Evolutionary conservation across 2,329 filamentous ascomycete genomes (phyloP).

Genomic region (Calonectria hongkongensis): DNA sequence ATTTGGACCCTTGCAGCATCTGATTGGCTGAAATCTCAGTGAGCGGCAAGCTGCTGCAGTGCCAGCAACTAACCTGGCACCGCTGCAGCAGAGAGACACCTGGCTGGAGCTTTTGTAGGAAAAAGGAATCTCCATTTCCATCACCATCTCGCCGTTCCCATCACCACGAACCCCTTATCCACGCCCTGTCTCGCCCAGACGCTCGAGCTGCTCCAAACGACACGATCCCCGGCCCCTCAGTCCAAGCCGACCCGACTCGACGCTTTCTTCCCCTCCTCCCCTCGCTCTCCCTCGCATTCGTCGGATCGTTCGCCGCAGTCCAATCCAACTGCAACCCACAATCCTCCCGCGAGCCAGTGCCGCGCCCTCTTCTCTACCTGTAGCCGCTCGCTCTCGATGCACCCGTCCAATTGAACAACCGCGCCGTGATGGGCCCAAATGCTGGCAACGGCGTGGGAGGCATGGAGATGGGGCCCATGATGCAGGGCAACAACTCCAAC

Average conservation of each 20-base stretch:
- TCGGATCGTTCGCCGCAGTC: conserved; percentile 39
- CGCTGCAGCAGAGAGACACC: conserved; percentile 47
- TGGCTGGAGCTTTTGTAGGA: conserved; percentile 47
- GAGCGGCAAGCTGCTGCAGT: conserved; percentile 44
- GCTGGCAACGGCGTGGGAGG: conserved; percentile 67
- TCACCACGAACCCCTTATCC: conserved; percentile 12
- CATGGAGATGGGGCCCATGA: conserved; percentile 67
- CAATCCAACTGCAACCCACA: conserved; percentile 39
- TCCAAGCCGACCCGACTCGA: not conserved
- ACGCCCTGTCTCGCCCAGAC: conserved; percentile 1
- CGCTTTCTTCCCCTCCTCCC: not conserved
- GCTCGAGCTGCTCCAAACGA: not conserved
- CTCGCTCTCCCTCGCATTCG: conserved; percentile 11
- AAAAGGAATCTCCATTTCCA: conserved; percentile 42
- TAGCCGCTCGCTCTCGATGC: conserved; percentile 60
- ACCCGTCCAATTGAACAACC: conserved; percentile 59
- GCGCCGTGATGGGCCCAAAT: conserved; percentile 65
- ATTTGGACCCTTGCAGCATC: conserved; percentile 33
- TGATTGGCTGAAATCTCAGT: conserved; percentile 57
- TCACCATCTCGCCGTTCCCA: conserved; percentile 21
- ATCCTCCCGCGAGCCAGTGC: conserved; percentile 48
- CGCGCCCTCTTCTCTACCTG: conserved; percentile 48
- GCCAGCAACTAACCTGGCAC: conserved; percentile 43
- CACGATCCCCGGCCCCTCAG: not conserved
- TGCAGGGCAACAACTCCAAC: conserved; percentile 68